Conservation (phyloP, 148 eudicot species). For the Chenopodium quinoa region DNA sequence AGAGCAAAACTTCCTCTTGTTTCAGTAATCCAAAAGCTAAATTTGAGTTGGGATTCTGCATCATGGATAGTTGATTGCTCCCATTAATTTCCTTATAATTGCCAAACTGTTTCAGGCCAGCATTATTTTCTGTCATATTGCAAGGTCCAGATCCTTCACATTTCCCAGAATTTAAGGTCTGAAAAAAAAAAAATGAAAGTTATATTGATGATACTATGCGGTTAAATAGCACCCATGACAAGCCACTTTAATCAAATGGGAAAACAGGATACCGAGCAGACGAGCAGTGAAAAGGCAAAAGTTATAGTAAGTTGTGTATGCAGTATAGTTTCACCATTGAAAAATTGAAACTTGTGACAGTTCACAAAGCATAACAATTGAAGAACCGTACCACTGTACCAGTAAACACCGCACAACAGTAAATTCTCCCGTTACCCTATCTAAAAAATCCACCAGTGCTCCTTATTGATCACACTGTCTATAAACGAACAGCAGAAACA, state of each 20-base stretch:
- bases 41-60: conserved; percentile 34
- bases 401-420: conserved; percentile 1
- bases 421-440: background rate
- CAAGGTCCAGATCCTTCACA: conserved; percentile 41
- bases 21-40: conserved; percentile 36
- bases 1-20: conserved; percentile 40
- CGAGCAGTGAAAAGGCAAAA: background rate
- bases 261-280: background rate
- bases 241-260: conserved; percentile 11
- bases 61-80: conserved; percentile 30
- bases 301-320: background rate
- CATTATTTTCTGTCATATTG: conserved; percentile 28
- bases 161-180: conserved; percentile 49
- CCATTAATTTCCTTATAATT: conserved; percentile 30
- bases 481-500: conserved; percentile 2
- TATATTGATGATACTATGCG: background rate
- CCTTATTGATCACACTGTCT: background rate
- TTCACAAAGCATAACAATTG: background rate
- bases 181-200: conserved; percentile 23
- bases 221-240: background rate
- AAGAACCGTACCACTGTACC: background rate
- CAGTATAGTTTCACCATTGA: background rate
- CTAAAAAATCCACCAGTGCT: background rate
- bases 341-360: background rate
- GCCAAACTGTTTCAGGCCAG: conserved; percentile 32